Evolutionary conservation across 768 basidiomycete genomes (phyloP).

Genomic region (Gautieria morchelliformis): DNA sequence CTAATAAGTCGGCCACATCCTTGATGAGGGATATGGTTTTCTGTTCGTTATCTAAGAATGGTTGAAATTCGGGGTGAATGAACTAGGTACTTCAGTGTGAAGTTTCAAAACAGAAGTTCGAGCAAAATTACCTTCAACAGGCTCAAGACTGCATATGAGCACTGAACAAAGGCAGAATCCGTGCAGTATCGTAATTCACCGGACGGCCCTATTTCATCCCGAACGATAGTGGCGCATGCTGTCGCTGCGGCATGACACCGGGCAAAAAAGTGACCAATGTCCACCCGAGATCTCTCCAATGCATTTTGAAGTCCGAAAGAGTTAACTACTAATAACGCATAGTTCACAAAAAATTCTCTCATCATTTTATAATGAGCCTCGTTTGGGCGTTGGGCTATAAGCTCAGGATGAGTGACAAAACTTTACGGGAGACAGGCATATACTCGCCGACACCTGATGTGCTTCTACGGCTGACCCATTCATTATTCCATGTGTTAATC

Average conservation of each 20-base stretch:
- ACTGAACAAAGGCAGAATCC: slow-evolving; percentile 86
- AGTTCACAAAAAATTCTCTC: slow-evolving; percentile 73
- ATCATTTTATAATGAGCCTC: slow-evolving; percentile 35
- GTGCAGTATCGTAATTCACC: slow-evolving; percentile 78
- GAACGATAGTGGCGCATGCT: slow-evolving; percentile 59
- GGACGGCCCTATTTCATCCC: slow-evolving; percentile 67
- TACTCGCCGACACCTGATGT: background rate
- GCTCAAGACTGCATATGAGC: slow-evolving; percentile 87
- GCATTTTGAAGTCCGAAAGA: slow-evolving; percentile 97
- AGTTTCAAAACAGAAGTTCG: slow-evolving; percentile 2
- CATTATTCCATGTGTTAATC: slow-evolving; percentile 49
- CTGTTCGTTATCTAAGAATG: slow-evolving; percentile 65
- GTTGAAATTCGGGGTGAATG: slow-evolving; percentile 74
- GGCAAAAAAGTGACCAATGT: slow-evolving; percentile 79
- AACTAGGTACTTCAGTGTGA: slow-evolving; percentile 35
- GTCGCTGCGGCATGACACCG: slow-evolving; percentile 67
- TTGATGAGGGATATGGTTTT: slow-evolving; percentile 60
- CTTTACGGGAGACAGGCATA: background rate
- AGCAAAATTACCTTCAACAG: slow-evolving; percentile 69
- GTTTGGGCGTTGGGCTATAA: background rate
- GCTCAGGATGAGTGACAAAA: background rate
- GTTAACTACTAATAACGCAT: slow-evolving; percentile 80
- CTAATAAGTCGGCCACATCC: slow-evolving; percentile 75
- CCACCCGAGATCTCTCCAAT: slow-evolving; percentile 62
- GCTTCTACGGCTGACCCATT: slow-evolving; percentile 25